Conservation (phyloP, 345 rosid species). For the Eucalyptus regnans region DNA sequence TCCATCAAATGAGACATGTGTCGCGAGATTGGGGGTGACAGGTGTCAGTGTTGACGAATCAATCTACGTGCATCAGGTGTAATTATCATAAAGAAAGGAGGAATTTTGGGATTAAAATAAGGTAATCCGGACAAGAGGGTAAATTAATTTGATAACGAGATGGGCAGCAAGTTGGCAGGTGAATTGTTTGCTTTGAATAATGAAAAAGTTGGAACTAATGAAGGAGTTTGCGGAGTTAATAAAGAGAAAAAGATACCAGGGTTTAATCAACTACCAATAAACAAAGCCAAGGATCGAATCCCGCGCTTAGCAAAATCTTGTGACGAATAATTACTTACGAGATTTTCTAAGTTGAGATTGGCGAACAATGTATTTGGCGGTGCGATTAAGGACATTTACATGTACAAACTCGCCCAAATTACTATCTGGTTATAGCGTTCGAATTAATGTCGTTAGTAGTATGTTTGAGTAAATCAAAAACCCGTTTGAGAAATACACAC, state of each 20-base stretch:
- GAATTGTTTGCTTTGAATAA: neutral
- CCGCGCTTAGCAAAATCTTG: neutral
- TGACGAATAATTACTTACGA: neutral
- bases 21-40: neutral
- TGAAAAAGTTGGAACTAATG: neutral
- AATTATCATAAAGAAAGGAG: neutral
- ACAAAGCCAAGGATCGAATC: neutral
- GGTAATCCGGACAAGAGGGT: neutral
- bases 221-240: neutral
- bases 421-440: neutral
- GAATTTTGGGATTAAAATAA: neutral
- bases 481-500: neutral
- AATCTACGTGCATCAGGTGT: neutral
- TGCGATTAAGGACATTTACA: rapidly evolving
- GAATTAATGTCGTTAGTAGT: neutral
- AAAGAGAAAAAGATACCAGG: neutral
- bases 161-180: neutral
- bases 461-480: neutral
- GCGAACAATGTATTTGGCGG: rapidly evolving
- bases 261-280: neutral
- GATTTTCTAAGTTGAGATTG: neutral
- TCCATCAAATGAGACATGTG: neutral
- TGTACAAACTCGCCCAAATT: neutral
- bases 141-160: neutral
- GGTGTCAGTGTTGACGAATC: neutral